These are phyloP conservation scores for Candida labiduridarum DNA, from an alignment of 1,139 yeast genomes.

Conservation along the genomic window DNA sequence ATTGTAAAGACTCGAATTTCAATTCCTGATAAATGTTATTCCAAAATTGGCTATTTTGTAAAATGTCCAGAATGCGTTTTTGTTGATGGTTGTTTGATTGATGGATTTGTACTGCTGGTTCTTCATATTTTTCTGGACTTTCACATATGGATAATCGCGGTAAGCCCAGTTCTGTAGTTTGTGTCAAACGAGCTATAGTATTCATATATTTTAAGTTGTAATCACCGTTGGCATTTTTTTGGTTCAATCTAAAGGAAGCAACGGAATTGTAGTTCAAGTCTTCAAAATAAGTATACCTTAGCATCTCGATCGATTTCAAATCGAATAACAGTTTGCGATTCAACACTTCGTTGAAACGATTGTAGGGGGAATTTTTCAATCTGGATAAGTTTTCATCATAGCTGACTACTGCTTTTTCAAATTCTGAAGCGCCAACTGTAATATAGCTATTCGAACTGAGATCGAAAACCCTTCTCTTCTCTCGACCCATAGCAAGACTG, in stretches of 20 bases:
- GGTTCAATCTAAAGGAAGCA: slow-evolving; percentile 6
- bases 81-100: not conserved
- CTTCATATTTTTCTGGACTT: not conserved
- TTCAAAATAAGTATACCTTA: slow-evolving; percentile 27
- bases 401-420: slow-evolving; percentile 17
- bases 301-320: slow-evolving; percentile 18
- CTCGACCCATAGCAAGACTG: not conserved
- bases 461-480: slow-evolving; percentile 20
- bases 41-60: slow-evolving; percentile 33
- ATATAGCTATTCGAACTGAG: slow-evolving; percentile 17
- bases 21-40: slow-evolving; percentile 37
- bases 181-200: slow-evolving; percentile 3
- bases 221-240: slow-evolving; percentile 1
- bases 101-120: not conserved
- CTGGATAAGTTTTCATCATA: slow-evolving; percentile 16
- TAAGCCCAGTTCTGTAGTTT: not conserved
- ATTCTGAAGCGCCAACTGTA: slow-evolving; percentile 13
- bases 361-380: slow-evolving; percentile 13
- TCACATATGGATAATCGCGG: not conserved
- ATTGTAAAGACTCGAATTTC: slow-evolving; percentile 26
- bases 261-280: slow-evolving; percentile 16
- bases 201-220: slow-evolving; percentile 17
- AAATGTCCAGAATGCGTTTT: slow-evolving; percentile 11
- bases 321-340: slow-evolving; percentile 18
- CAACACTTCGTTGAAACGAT: slow-evolving; percentile 15